Conservation (phyloP, 1,284 basidiomycete genomes). For the Naganishia liquefaciens region DNA sequence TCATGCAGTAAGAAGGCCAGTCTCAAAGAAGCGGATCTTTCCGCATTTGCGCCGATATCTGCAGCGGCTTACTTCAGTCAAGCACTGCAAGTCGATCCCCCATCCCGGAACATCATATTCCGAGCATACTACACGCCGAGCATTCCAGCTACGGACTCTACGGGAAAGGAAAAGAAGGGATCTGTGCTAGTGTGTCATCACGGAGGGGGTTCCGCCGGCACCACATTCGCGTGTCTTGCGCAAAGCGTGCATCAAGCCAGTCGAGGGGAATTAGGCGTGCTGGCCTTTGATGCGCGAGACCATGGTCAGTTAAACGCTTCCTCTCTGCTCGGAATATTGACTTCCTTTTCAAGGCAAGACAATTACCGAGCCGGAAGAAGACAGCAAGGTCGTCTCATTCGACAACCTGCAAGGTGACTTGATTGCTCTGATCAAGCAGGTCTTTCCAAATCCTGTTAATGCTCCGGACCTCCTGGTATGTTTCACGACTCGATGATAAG, state of each 20-base stretch:
- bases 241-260: constrained; percentile 67
- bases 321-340: not conserved
- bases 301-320: constrained; percentile 67
- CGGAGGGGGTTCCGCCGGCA: constrained; percentile 85
- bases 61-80: constrained; percentile 71
- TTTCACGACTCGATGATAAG: constrained; percentile 19
- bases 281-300: constrained; percentile 80
- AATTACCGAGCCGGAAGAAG: constrained; percentile 45
- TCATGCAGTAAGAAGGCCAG: not conserved
- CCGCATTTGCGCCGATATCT: constrained; percentile 69
- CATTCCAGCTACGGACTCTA: constrained; percentile 1
- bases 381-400: constrained; percentile 69
- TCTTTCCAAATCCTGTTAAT: constrained; percentile 66
- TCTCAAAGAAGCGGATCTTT: constrained; percentile 39
- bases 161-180: constrained; percentile 49
- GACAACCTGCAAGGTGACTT: constrained; percentile 71
- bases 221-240: constrained; percentile 86
- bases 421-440: constrained; percentile 63
- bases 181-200: constrained; percentile 88
- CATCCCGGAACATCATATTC: constrained; percentile 64
- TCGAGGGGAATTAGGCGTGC: constrained; percentile 74
- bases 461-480: constrained; percentile 74
- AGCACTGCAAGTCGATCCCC: constrained; percentile 71
- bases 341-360: constrained; percentile 62
- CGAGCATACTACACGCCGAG: constrained; percentile 73